These are phyloP conservation scores for Eutrema salsugineum DNA, from an alignment of 441 rosid species.

Conservation along the genomic window DNA sequence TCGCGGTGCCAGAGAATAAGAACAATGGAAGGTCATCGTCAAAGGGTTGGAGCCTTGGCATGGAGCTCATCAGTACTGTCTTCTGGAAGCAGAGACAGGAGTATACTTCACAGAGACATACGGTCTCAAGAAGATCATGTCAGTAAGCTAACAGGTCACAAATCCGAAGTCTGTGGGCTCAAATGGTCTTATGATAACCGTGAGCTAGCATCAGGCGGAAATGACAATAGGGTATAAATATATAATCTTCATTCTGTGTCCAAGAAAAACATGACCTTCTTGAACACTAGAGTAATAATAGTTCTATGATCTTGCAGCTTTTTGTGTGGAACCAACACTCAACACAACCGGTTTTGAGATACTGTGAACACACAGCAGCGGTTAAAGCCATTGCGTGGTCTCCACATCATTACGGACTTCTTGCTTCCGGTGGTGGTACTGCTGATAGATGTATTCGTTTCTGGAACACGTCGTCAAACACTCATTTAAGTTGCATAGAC, in stretches of 20 bases:
- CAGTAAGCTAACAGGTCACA: constrained; percentile 87
- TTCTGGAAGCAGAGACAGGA: constrained; percentile 92
- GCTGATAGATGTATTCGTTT: constrained; percentile 89
- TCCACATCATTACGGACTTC: constrained; percentile 90
- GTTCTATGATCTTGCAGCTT: constrained; percentile 50
- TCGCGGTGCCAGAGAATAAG: constrained; percentile 65
- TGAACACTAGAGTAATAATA: background rate
- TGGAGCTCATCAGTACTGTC: constrained; percentile 80
- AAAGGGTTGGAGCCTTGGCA: constrained; percentile 85
- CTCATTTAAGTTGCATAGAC: constrained; percentile 80
- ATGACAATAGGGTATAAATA: constrained; percentile 70
- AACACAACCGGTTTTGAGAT: constrained; percentile 75
- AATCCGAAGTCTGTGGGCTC: constrained; percentile 91
- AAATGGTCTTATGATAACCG: constrained; percentile 93
- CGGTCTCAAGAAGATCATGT: constrained; percentile 76
- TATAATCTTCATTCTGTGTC: background rate
- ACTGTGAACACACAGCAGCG: constrained; percentile 88
- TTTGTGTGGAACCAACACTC: constrained; percentile 92
- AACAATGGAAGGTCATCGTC: constrained; percentile 90
- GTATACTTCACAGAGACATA: constrained; percentile 78
- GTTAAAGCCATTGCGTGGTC: constrained; percentile 99
- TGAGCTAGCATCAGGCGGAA: constrained; percentile 91
- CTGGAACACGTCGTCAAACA: constrained; percentile 90
- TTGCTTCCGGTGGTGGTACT: constrained; percentile 97
- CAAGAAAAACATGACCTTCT: background rate